Evolutionary conservation across 2,329 filamentous ascomycete genomes (phyloP).

Genomic region (Colletotrichum viniferum): DNA sequence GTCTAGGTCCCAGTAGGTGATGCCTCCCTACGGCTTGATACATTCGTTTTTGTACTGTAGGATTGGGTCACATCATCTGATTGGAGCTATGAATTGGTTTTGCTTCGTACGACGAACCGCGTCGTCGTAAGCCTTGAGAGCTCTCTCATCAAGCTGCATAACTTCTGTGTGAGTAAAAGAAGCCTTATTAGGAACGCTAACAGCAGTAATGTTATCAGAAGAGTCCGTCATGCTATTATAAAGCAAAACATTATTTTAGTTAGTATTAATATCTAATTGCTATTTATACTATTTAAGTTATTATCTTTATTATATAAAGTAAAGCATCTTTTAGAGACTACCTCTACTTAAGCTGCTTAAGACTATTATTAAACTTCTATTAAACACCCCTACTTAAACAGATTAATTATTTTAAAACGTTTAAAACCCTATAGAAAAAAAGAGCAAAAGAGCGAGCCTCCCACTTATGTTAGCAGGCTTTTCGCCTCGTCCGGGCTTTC

Average conservation of each 20-base stretch:
- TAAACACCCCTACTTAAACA: too few relatives aligned
- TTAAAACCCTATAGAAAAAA: too few relatives aligned
- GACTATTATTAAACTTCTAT: too few relatives aligned
- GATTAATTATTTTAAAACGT: too few relatives aligned
- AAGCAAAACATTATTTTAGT: background rate
- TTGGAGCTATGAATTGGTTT: fast-evolving
- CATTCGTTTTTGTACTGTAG: background rate
- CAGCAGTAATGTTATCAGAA: background rate
- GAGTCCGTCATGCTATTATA: background rate
- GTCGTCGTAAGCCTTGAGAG: background rate
- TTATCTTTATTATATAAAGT: too few relatives aligned
- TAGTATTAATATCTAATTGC: background rate
- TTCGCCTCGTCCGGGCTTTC: too few relatives aligned
- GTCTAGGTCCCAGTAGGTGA: background rate
- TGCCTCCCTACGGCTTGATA: background rate
- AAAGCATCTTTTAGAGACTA: fast-evolving
- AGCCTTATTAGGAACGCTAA: background rate
- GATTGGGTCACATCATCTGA: fast-evolving
- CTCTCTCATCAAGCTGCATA: background rate
- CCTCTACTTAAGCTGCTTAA: fast-evolving
- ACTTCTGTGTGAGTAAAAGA: background rate
- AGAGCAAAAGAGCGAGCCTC: too few relatives aligned
- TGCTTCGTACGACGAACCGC: background rate
- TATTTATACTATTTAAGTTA: too few relatives aligned
- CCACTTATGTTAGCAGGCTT: too few relatives aligned